Base-by-base conservation (phyloP, 1,284 basidiomycete species). In the Papiliotrema nemorosa region DNA sequence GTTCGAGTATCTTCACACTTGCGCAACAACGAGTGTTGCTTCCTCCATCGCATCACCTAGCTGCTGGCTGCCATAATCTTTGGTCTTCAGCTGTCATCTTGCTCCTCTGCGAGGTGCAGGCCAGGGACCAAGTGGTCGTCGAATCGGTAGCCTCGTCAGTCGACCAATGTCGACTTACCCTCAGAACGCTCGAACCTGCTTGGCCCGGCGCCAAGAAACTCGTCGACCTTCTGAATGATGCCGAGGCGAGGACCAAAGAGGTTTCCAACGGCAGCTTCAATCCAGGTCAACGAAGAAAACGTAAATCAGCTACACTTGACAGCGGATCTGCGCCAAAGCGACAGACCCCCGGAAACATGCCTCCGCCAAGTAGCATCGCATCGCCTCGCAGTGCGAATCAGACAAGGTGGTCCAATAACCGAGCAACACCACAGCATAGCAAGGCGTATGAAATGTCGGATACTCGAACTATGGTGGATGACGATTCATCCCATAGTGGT, bases 61-160 rank as follows among this genome's bases (percentile, higher is more conserved):
- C 89, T 2, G 89, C 92, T 70, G 91, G 89, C 77, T 88, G 90
- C 51, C 90, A 92, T 66, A 88, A 90, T 63, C 80, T 92, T 18
- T 92, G 91, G 78, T 90, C 87, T 60, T 90, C 88, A 26, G 87
- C 88, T 1, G 87, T 91, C 51, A 89, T 92, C 63, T 83, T 91
- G 40, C 76, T 92, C 33, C 77, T 92, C 3, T 92, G 86, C 72
- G 86, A 90, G 44, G 90, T 91, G 81, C 88, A 90, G 67, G 83
- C 85, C 1, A 66, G 59, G 3, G 88, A 91, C 53, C 72, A 81
- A 26, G 78, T 82, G 37, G 82, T 84, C 31, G 81, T 85, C 24
- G 73, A 79, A 35, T 80, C 84, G 10, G 89, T 89, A 10, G 86
- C 89, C 80, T 83, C 87, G 3, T 88, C 90, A 73, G 88, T 86